These are phyloP conservation scores for Talaromyces sp. DNA, from an alignment of 2,329 filamentous ascomycete species.

Conservation along the genomic window DNA sequence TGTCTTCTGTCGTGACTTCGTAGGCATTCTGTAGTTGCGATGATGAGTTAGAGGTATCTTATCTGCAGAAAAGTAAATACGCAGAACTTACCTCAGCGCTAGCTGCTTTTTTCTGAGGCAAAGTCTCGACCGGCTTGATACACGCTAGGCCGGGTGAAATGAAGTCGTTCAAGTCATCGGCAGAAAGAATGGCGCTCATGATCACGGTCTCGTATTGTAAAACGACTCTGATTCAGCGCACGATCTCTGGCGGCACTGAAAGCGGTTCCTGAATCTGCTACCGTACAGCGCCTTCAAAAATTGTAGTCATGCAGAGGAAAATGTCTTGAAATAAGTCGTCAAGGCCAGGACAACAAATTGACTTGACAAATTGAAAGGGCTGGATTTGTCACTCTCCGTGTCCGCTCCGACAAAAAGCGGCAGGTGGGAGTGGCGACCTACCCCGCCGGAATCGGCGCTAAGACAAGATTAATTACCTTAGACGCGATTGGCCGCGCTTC, in stretches of 20 bases:
- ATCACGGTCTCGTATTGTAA: constrained; percentile 25
- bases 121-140: constrained; percentile 93
- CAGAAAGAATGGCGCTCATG: constrained; percentile 97
- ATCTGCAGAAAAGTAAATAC: background rate
- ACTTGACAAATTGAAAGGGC: constrained; percentile 2
- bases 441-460: constrained; percentile 11
- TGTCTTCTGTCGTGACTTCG: constrained; percentile 92
- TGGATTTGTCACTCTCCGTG: constrained; percentile 4
- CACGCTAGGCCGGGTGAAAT: constrained; percentile 96
- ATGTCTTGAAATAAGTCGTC: background rate
- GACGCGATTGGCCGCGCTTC: background rate
- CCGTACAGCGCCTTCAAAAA: background rate
- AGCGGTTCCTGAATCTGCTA: background rate
- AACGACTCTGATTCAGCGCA: background rate
- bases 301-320: background rate
- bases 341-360: background rate
- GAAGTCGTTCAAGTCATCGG: constrained; percentile 97
- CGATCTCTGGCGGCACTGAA: background rate
- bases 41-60: background rate
- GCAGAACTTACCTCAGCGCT: constrained; percentile 42
- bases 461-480: constrained; percentile 1
- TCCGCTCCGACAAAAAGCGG: background rate
- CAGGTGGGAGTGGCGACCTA: constrained; percentile 4
- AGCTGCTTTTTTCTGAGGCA: constrained; percentile 61
- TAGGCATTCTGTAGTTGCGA: constrained; percentile 52